A percentile compares a stretch with the other conserved stretches of the same genome.
These are phyloP conservation scores for Yarrowia bubula DNA, from an alignment of 805 yeast genomes.

Conservation along the genomic window DNA sequence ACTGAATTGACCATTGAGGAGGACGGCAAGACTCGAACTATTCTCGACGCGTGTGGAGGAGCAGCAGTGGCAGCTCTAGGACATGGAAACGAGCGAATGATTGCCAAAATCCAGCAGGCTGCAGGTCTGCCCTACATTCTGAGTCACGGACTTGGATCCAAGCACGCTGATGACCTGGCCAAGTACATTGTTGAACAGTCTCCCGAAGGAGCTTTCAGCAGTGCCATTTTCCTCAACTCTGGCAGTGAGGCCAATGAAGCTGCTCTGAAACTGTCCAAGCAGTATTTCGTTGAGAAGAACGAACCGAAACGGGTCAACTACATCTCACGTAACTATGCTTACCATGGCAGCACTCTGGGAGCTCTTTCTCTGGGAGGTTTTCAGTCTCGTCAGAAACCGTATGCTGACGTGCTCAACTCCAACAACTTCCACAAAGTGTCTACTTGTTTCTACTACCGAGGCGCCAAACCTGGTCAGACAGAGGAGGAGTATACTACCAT, in stretches of 20 bases:
- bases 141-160: neutral
- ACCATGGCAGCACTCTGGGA: constrained; percentile 49
- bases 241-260: constrained; percentile 67
- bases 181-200: constrained; percentile 1
- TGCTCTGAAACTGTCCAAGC: constrained; percentile 55
- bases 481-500: constrained; percentile 44
- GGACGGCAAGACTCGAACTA: neutral
- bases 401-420: neutral
- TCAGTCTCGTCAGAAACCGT: neutral
- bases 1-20: constrained; percentile 4
- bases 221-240: neutral
- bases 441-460: constrained; percentile 33
- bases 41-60: constrained; percentile 19
- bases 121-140: constrained; percentile 6
- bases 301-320: constrained; percentile 45
- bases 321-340: constrained; percentile 47
- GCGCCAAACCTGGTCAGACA: constrained; percentile 41
- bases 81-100: constrained; percentile 1
- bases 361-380: constrained; percentile 7
- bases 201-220: neutral
- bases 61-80: constrained; percentile 17
- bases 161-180: constrained; percentile 5
- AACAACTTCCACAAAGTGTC: constrained; percentile 14
- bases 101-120: neutral
- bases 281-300: constrained; percentile 47